Evolutionary conservation across 202 grass and related monocot species (phyloP).

Genomic region (Brachypodium distachyon): DNA sequence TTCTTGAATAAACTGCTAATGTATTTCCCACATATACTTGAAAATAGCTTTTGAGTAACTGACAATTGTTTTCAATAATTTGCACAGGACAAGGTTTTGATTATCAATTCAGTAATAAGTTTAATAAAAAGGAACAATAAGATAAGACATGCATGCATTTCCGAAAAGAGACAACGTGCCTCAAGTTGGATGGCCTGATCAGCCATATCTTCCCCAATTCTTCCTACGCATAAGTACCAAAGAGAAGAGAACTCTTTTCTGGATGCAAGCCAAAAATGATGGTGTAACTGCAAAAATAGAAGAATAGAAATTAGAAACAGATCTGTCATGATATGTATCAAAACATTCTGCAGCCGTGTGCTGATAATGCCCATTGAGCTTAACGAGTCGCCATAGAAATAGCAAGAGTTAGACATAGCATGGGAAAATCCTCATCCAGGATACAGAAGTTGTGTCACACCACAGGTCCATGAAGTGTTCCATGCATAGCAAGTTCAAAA

Average conservation of each 20-base stretch:
- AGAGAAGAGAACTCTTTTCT: no score
- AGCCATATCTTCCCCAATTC: background rate
- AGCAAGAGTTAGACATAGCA: background rate
- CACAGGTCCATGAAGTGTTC: background rate
- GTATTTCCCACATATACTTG: background rate
- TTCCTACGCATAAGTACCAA: background rate
- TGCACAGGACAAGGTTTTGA: background rate
- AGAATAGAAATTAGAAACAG: background rate
- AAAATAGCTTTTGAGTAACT: background rate
- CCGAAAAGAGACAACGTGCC: background rate
- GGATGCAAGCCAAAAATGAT: no score
- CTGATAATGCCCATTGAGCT: background rate
- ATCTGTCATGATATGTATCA: background rate
- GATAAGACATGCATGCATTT: background rate
- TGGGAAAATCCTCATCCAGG: background rate
- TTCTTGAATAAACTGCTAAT: background rate
- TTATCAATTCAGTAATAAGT: background rate
- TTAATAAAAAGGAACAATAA: background rate
- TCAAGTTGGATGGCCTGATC: background rate
- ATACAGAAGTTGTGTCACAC: background rate
- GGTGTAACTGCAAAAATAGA: background rate
- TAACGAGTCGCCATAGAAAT: background rate
- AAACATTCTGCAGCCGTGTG: background rate
- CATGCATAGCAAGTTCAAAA: background rate
- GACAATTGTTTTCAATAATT: background rate